Evolutionary conservation across 805 yeast species (phyloP), one percentile per base, ranked within the genome.

Genomic region (Cephaloascus albidus): DNA sequence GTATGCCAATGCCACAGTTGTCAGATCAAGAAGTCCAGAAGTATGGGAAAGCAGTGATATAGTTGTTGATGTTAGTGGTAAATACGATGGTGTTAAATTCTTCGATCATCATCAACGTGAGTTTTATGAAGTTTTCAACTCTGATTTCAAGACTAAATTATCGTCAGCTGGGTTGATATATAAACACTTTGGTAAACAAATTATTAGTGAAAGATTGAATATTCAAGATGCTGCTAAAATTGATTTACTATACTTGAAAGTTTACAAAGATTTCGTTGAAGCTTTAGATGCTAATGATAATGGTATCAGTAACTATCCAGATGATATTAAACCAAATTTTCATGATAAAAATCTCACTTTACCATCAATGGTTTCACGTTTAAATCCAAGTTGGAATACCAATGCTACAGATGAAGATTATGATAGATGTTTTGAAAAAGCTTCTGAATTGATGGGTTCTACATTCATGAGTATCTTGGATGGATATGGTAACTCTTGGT

Each of bases 91-190:
- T 12, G 68, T 66, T 33, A 89, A 89, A 62, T 85, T 70, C 58
- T 90, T 86, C 58, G 98, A 93, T 58, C 98, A 93, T 57, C 98
- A 93, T 63, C 98, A 93, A 67, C 76, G 97, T 46, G 97, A 84
- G 16, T 93, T 93, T 54, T 62, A 64, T 23, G 89, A 83, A 49
- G 77, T 83, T 4, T 90, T 93, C 54, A 75, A 75, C 18, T 68
- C 57, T 1, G 61, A 68, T 6, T 83, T 68, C 54, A 58, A 65
- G 43, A 93, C 97, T 38, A 89, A 87, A 59, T 71, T 93, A 47
- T 82, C 95, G 16, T 84, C 95, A 41, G 98, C 98, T 6, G 98
- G 98, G 19, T 71, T 93, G 44, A 78, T 93, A 16, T 93, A 81
- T 69, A 90, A 89, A 55, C 90, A 85, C 60, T 85, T 70, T 50